Conservation (phyloP, 148 eudicot species). For the Fagopyrum tataricum region DNA sequence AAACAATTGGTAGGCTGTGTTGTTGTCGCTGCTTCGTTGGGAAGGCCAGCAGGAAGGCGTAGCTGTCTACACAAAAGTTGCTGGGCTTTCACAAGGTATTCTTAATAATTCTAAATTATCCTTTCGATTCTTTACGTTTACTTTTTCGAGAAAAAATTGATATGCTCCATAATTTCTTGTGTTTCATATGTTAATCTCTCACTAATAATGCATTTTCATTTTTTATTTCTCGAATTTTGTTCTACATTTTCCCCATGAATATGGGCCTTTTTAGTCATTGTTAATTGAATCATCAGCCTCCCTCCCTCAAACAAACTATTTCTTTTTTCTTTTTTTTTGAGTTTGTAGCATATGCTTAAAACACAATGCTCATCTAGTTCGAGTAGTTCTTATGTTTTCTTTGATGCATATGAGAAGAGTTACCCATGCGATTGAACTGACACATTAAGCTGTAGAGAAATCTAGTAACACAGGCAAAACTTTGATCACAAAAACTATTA, state of each 20-base stretch:
- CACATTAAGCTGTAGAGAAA: too few relatives aligned
- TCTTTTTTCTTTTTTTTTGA: not conserved
- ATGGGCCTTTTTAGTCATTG: not conserved
- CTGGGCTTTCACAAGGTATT: not conserved
- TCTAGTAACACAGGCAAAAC: too few relatives aligned
- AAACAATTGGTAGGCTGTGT: not conserved
- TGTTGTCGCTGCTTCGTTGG: conserved; percentile 8
- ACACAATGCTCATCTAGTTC: too few relatives aligned
- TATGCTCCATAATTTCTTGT: too few relatives aligned
- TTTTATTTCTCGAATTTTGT: not conserved
- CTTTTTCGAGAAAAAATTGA: too few relatives aligned
- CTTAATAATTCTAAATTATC: not conserved
- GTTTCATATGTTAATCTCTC: too few relatives aligned
- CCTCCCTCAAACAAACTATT: not conserved
- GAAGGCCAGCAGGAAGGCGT: not conserved
- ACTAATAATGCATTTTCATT: not conserved
- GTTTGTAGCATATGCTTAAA: not conserved
- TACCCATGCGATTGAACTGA: not conserved
- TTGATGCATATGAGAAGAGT: not conserved
- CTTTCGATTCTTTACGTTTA: not conserved
- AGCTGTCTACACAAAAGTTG: conserved; percentile 7
- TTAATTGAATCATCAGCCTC: not conserved
- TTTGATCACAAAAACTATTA: too few relatives aligned
- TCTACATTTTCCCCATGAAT: not conserved
- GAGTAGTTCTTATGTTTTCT: not conserved